Evolutionary conservation across 2,329 filamentous ascomycete species (phyloP).

Genomic region (Beauveria caledonica): DNA sequence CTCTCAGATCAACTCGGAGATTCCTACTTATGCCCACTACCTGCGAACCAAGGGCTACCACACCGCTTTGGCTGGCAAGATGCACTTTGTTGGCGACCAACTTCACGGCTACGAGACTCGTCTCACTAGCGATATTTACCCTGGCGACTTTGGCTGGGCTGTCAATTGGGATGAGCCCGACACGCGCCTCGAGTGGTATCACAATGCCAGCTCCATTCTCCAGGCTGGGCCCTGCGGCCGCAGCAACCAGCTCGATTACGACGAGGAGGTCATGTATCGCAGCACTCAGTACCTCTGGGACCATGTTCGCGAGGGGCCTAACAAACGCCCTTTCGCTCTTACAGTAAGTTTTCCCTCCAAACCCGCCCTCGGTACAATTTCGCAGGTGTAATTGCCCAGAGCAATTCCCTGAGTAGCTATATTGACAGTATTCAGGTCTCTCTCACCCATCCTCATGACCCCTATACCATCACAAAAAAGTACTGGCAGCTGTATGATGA

Average conservation of each 20-base stretch:
- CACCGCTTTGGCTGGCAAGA: slow-evolving; percentile 86
- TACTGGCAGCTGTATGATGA: slow-evolving; percentile 90
- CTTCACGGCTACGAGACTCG: slow-evolving; percentile 89
- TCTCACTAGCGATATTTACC: slow-evolving; percentile 92
- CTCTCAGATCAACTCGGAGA: slow-evolving; percentile 71
- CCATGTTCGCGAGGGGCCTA: slow-evolving; percentile 70
- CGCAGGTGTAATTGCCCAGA: not conserved
- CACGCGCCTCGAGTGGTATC: slow-evolving; percentile 84
- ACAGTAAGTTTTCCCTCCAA: slow-evolving; percentile 42
- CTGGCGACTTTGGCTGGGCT: slow-evolving; percentile 87
- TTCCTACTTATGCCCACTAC: slow-evolving; percentile 90
- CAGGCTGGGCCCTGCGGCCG: slow-evolving; percentile 83
- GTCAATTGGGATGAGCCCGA: slow-evolving; percentile 94
- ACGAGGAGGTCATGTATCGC: slow-evolving; percentile 92
- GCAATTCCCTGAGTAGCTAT: not conserved
- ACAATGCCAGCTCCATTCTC: slow-evolving; percentile 88
- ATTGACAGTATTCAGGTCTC: slow-evolving; percentile 48
- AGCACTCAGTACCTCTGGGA: slow-evolving; percentile 86
- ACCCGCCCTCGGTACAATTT: not conserved
- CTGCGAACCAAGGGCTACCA: slow-evolving; percentile 78
- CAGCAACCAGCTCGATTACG: slow-evolving; percentile 92
- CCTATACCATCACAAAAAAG: slow-evolving; percentile 87
- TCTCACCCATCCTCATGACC: slow-evolving; percentile 89
- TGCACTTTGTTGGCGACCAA: slow-evolving; percentile 96
- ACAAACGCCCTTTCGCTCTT: slow-evolving; percentile 71